Conservation (phyloP, 2,329 filamentous ascomycete species). For the Helotiales sp. region DNA sequence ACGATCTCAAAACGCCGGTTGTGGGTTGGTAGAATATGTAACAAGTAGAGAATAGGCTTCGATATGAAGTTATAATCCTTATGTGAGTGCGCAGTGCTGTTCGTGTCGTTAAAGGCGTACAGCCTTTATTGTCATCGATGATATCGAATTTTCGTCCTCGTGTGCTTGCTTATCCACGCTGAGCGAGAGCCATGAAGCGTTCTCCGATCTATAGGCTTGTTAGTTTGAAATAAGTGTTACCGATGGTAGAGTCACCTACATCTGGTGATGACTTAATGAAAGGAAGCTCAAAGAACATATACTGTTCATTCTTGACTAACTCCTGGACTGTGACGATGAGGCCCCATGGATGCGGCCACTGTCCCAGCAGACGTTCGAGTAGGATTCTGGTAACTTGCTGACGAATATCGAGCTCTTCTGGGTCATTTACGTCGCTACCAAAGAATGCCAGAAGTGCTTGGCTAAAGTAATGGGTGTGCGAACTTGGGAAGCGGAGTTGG, state of each 20-base stretch:
- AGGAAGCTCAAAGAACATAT: slow-evolving; percentile 87
- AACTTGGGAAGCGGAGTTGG: slow-evolving; percentile 87
- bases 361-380: slow-evolving; percentile 82
- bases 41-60: slow-evolving; percentile 28
- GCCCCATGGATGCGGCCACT: slow-evolving; percentile 95
- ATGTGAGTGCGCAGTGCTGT: background rate
- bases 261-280: slow-evolving; percentile 90
- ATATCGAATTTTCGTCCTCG: slow-evolving; percentile 8
- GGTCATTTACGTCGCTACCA: slow-evolving; percentile 68
- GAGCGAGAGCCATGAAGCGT: slow-evolving; percentile 32
- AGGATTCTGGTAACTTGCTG: slow-evolving; percentile 89
- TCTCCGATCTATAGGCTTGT: slow-evolving; percentile 30
- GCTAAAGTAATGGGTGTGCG: slow-evolving; percentile 90
- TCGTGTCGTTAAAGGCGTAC: background rate
- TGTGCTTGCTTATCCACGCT: background rate
- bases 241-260: slow-evolving; percentile 48
- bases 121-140: background rate
- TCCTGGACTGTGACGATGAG: slow-evolving; percentile 85
- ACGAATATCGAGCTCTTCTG: slow-evolving; percentile 78
- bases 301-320: slow-evolving; percentile 86
- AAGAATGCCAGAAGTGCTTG: slow-evolving; percentile 84
- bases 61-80: background rate
- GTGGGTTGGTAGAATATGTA: slow-evolving; percentile 35
- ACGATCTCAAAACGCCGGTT: slow-evolving; percentile 35
- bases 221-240: slow-evolving; percentile 8